These are phyloP conservation scores for Emergomyces pasteurianus DNA, from an alignment of 2,329 filamentous ascomycete species.

Conservation along the genomic window DNA sequence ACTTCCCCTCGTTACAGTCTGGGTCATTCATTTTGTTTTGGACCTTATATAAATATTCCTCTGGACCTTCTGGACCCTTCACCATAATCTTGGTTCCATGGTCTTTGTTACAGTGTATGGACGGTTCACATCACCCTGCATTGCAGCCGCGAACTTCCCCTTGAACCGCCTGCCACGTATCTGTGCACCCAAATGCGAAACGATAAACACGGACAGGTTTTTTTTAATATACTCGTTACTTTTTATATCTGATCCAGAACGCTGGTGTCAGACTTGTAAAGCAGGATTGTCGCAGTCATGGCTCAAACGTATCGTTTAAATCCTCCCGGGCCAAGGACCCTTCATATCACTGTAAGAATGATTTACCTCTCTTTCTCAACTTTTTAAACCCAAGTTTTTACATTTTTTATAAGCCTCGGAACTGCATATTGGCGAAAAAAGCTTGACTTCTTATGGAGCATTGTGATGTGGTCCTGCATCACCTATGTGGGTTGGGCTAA, in stretches of 20 bases:
- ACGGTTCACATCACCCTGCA: neutral
- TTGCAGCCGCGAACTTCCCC: neutral
- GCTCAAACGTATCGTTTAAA: neutral
- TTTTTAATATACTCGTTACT: neutral
- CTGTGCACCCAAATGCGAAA: neutral
- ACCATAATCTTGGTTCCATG: neutral
- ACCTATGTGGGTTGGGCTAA: neutral
- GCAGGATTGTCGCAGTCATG: neutral
- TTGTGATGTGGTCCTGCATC: neutral
- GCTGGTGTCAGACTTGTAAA: neutral
- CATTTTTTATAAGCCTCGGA: neutral
- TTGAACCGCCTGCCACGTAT: neutral
- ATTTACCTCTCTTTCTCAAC: neutral
- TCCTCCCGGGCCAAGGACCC: neutral
- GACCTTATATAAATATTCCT: neutral
- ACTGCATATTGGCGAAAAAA: neutral
- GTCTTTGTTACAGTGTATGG: neutral
- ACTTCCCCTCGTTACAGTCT: neutral
- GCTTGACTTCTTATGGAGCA: neutral
- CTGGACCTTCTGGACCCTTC: neutral
- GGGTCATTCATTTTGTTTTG: neutral
- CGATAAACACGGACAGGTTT: neutral
- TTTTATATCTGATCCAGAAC: constrained; percentile 6
- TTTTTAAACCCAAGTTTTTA: neutral
- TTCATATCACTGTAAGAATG: neutral